phyloP scores from a whole-genome alignment of 257 asterid genomes.

The Solanum paucissectum region DNA sequence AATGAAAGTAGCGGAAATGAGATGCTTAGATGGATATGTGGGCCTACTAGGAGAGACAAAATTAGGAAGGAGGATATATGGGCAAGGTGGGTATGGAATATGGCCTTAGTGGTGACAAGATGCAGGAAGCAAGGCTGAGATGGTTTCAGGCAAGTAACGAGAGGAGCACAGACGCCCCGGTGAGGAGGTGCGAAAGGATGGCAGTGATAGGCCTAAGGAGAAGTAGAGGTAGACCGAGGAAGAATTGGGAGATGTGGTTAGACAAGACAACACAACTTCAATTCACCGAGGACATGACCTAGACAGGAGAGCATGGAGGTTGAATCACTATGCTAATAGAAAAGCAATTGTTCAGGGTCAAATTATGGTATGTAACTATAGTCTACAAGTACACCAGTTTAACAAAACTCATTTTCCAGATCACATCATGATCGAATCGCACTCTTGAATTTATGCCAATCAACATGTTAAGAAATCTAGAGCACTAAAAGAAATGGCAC shows the following conservation, averaged over 20 bases:
- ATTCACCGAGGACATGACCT: background rate
- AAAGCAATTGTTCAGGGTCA: background rate
- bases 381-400: background rate
- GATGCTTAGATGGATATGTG: background rate
- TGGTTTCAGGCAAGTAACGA: background rate
- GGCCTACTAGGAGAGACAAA: background rate
- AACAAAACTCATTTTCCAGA: background rate
- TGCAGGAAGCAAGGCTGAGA: background rate
- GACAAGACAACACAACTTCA: background rate
- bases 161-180: rapidly evolving
- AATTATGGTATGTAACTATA: background rate
- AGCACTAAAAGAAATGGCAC: background rate
- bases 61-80: background rate
- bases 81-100: background rate
- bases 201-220: background rate
- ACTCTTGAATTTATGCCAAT: background rate
- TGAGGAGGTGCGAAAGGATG: background rate
- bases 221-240: background rate
- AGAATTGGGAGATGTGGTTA: background rate
- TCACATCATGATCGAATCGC: background rate
- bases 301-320: background rate
- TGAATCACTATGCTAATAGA: background rate
- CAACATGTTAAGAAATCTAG: background rate
- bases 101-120: background rate
- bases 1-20: background rate